Conservation (phyloP, 495 filamentous ascomycete species). For the Alectoria sarmentosa region DNA sequence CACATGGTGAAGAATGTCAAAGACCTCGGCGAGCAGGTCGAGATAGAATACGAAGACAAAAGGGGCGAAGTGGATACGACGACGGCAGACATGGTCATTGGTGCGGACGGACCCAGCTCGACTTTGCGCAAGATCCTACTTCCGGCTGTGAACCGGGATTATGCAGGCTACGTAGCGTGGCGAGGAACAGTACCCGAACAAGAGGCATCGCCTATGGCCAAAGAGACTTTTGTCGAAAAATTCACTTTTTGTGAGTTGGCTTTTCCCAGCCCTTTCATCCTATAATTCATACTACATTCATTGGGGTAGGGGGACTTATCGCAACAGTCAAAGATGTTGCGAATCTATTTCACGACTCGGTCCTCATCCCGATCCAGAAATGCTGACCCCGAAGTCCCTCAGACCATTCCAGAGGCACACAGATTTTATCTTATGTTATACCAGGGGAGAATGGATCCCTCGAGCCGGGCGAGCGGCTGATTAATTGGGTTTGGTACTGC, state of each 20-base stretch:
- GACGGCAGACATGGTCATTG: slow-evolving; percentile 44
- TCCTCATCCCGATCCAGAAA: too few species aligned
- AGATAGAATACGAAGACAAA: slow-evolving; percentile 34
- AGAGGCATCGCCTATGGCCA: slow-evolving; percentile 26
- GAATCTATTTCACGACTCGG: too few species aligned
- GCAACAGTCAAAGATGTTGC: too few species aligned
- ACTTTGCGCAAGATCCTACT: slow-evolving; percentile 41
- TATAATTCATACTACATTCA: too few species aligned
- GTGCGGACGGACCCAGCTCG: slow-evolving; percentile 50
- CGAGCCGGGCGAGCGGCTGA: slow-evolving; percentile 39
- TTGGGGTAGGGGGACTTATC: too few species aligned
- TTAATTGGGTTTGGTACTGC: slow-evolving; percentile 54
- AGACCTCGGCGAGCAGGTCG: slow-evolving; percentile 34
- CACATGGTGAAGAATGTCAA: slow-evolving; percentile 39
- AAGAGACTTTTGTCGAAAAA: slow-evolving; percentile 28
- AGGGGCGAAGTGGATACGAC: slow-evolving; percentile 33
- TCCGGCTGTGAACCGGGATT: slow-evolving; percentile 41
- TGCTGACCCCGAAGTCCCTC: too few species aligned
- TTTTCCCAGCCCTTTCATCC: too few species aligned
- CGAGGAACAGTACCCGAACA: slow-evolving; percentile 46
- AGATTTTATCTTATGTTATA: slow-evolving; percentile 43
- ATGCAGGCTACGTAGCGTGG: slow-evolving; percentile 50
- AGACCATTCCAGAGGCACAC: slow-evolving; percentile 36
- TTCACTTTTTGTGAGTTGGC: slow-evolving; percentile 49
- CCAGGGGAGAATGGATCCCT: slow-evolving; percentile 42